These are phyloP conservation scores for Tricholoma bakamatsutake DNA, from an alignment of 768 basidiomycete genomes.

Conservation along the genomic window DNA sequence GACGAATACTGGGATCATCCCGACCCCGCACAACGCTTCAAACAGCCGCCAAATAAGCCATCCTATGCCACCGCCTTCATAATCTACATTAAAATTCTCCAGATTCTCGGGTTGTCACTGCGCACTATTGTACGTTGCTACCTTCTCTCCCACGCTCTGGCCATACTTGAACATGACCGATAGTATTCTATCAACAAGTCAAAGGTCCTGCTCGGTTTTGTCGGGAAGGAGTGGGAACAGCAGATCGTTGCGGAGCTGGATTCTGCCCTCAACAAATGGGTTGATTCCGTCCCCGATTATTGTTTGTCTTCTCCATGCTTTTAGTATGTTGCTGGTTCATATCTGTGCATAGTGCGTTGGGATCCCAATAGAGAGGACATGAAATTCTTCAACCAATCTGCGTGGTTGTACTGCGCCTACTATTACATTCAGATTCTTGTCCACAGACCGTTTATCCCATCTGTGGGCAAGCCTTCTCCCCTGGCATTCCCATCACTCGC, in stretches of 20 bases:
- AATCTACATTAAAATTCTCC: constrained; percentile 49
- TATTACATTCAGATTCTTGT: constrained; percentile 67
- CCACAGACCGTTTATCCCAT: constrained; percentile 74
- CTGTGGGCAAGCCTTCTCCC: constrained; percentile 40
- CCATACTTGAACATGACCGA: background rate
- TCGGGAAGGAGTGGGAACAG: constrained; percentile 61
- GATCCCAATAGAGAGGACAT: constrained; percentile 41
- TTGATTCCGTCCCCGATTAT: constrained; percentile 58
- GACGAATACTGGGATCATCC: constrained; percentile 72
- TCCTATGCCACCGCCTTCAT: constrained; percentile 53
- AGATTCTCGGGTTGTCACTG: constrained; percentile 58
- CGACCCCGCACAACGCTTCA: constrained; percentile 55
- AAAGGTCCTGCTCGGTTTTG: constrained; percentile 57
- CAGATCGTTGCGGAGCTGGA: constrained; percentile 66
- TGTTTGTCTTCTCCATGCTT: constrained; percentile 27
- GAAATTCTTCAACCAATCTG: constrained; percentile 56
- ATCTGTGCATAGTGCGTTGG: constrained; percentile 38
- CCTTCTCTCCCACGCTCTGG: background rate
- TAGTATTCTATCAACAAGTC: constrained; percentile 85
- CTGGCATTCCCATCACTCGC: constrained; percentile 62
- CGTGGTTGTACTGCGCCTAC: constrained; percentile 40
- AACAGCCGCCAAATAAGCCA: constrained; percentile 62
- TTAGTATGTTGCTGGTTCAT: background rate
- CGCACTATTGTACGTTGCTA: constrained; percentile 50
- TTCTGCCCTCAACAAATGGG: constrained; percentile 67